Evolutionary conservation across 164 flowering plant species (phyloP).

Genomic region (Piper longum): DNA sequence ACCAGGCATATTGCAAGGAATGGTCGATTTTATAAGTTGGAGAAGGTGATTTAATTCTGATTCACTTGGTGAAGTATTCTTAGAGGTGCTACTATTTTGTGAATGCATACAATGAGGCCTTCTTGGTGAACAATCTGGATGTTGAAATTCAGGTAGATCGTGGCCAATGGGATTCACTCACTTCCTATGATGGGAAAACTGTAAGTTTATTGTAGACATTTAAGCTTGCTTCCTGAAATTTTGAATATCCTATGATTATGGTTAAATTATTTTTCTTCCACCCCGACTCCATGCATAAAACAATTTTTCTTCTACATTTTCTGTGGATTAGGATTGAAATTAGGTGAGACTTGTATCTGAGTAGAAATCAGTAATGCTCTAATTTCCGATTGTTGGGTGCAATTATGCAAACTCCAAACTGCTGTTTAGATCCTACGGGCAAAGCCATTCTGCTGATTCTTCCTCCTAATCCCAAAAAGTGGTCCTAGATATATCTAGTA

Average conservation of each 20-base stretch:
- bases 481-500: too few relatives aligned
- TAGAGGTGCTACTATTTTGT: not conserved
- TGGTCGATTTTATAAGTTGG: constrained; percentile 31
- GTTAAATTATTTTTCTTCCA: not conserved
- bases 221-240: not conserved
- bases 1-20: constrained; percentile 11
- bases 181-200: constrained; percentile 45
- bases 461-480: too few relatives aligned
- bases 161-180: constrained; percentile 35
- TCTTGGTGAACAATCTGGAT: not conserved
- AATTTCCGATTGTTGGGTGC: too few relatives aligned
- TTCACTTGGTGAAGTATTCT: not conserved
- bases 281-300: too few relatives aligned
- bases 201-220: constrained; percentile 26
- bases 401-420: too few relatives aligned
- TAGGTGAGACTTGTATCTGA: too few relatives aligned
- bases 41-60: constrained; percentile 28
- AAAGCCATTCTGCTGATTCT: too few relatives aligned
- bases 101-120: not conserved
- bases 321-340: too few relatives aligned
- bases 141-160: constrained; percentile 27
- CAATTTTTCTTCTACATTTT: too few relatives aligned
- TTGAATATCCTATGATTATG: not conserved
- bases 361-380: too few relatives aligned
- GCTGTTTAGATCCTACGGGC: too few relatives aligned